A percentile compares a stretch with the other conserved stretches of the same genome.
Evolutionary conservation across 2,329 filamentous ascomycete species (phyloP).

Genomic region (Byssothecium circinans): DNA sequence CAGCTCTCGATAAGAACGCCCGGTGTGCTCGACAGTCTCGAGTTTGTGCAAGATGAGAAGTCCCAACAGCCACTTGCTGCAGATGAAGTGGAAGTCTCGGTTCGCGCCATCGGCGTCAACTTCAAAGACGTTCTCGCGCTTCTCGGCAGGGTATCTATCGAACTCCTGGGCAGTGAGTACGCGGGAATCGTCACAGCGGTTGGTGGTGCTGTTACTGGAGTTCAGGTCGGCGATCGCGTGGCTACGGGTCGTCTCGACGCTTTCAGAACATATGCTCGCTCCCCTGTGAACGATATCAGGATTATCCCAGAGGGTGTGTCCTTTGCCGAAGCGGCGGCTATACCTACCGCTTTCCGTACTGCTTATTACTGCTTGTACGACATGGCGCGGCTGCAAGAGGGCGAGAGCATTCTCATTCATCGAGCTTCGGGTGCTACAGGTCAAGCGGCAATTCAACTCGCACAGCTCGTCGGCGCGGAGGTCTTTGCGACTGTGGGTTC

Average conservation of each 20-base stretch:
- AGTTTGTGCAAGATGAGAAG: constrained; percentile 2
- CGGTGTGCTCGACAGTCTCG: constrained; percentile 7
- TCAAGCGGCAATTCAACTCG: constrained; percentile 26
- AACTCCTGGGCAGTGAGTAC: constrained; percentile 1
- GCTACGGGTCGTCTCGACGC: background rate
- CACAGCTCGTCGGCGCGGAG: constrained; percentile 16
- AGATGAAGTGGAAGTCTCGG: constrained; percentile 7
- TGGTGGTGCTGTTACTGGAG: background rate
- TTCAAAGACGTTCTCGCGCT: constrained; percentile 6
- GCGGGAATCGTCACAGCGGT: background rate
- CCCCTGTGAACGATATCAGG: too few relatives aligned
- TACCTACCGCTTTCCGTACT: constrained; percentile 14
- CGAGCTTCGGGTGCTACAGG: constrained; percentile 24
- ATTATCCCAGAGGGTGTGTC: constrained; percentile 6
- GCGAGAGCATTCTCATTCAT: constrained; percentile 35
- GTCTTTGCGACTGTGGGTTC: constrained; percentile 21
- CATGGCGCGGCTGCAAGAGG: constrained; percentile 23
- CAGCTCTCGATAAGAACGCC: background rate
- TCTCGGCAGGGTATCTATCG: background rate
- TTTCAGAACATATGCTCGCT: too few relatives aligned
- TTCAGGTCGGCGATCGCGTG: constrained; percentile 6
- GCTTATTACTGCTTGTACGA: constrained; percentile 25
- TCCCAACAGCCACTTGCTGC: background rate
- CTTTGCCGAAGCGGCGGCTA: constrained; percentile 15
- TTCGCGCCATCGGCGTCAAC: constrained; percentile 12